Base-by-base conservation (phyloP, 768 basidiomycete genomes). In the Boletales sp. region DNA sequence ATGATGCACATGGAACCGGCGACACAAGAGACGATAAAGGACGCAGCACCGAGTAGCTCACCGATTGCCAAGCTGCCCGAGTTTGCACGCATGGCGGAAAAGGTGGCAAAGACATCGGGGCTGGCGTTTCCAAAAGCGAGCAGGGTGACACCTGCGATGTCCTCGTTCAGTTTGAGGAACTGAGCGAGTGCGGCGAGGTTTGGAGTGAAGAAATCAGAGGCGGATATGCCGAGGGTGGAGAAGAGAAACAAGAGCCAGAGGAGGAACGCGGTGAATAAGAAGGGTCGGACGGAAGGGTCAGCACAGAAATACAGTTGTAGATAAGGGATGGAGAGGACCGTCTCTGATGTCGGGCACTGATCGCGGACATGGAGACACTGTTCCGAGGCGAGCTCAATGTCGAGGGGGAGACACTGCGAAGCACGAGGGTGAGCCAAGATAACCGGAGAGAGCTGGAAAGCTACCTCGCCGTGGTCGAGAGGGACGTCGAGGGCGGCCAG, bases 1-100 rank as follows among this genome's bases (percentile, higher is more conserved):
- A 98, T 93, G 68, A 98, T 84, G 58, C 91, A 94, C 86, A 99
- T 95, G n/a, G 89, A 87, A 8, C 96, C 96, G 12, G 92, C 95
- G 19, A 99, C 96, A 60, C 94, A 92, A 2, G 92, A 92, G 18
- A 91, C 85, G 68, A 99, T 94, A 73, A 99, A 99, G 2, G 90
- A 80, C 0, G 95, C 94, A 2, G 95, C 95, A 7, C 96, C 96
- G 12, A 99, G 74, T 8, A 99, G 77, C 65, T 99, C 96, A 18
- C 96, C 96, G 46, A 99, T 83, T 1, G 96, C 96, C 48, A 99
- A 71, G 49, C 88, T 82, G 8, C 94, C 94, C 4, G 94, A 90
- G 58, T 86, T 73, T 18, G 84, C 76, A 30, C 83, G 83, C 82
- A 99, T 87, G 17, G 95, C 90, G 2, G 92, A 89, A 66, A 95